These are phyloP conservation scores for Talaromyces wortmannii DNA, from an alignment of 495 filamentous ascomycete genomes.

Conservation along the genomic window DNA sequence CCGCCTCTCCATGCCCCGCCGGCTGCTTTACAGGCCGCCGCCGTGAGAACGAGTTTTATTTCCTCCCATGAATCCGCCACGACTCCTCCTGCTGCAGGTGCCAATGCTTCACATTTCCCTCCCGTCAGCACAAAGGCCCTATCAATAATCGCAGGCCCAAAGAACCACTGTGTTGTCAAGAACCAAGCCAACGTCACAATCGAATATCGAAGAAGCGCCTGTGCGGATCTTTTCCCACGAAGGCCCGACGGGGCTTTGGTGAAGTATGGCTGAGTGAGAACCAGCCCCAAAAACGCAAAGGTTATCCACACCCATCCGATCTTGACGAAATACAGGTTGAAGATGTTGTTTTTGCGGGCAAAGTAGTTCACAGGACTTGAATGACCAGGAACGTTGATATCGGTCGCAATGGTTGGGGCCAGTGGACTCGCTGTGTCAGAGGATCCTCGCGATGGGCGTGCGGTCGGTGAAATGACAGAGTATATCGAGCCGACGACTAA, in stretches of 20 bases:
- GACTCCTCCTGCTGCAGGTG: conserved; percentile 13
- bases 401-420: conserved; percentile 41
- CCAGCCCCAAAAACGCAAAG: conserved; percentile 55
- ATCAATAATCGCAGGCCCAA: conserved; percentile 85
- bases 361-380: conserved; percentile 67
- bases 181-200: conserved; percentile 71
- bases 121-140: conserved; percentile 75
- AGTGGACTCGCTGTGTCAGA: conserved; percentile 48
- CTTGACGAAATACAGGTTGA: conserved; percentile 92
- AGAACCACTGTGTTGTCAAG: conserved; percentile 89
- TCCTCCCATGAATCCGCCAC: conserved; percentile 15
- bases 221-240: conserved; percentile 21
- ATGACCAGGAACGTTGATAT: conserved; percentile 27
- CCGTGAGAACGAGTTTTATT: conserved; percentile 52
- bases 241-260: conserved; percentile 21
- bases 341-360: conserved; percentile 81
- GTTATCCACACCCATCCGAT: conserved; percentile 90
- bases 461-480: conserved; percentile 65
- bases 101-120: conserved; percentile 59
- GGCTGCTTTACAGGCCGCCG: conserved; percentile 71
- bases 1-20: conserved; percentile 85
- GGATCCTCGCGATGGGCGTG: conserved; percentile 48
- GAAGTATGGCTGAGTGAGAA: conserved; percentile 50
- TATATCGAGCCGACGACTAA: conserved; percentile 76
- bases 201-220: conserved; percentile 57